Conservation (phyloP, 1,284 basidiomycete species). For the Binderoboletus segoi region DNA sequence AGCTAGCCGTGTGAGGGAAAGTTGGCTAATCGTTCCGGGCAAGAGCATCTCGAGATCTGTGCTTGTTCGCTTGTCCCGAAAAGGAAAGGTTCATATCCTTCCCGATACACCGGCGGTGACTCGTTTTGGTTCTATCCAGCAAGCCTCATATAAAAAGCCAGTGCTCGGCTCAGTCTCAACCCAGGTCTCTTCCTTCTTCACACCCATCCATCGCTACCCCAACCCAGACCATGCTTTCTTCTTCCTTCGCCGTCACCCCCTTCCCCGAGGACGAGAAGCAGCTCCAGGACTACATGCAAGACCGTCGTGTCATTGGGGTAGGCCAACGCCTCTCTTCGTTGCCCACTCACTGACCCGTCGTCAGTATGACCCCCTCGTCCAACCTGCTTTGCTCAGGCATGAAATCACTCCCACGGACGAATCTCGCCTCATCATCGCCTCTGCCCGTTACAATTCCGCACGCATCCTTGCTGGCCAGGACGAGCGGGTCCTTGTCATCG, state of each 20-base stretch:
- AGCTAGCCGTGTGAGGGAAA: not conserved
- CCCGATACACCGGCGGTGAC: not conserved
- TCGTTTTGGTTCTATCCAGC: not conserved
- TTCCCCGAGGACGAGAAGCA: slow-evolving; percentile 63
- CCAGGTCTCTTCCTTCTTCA: slow-evolving; percentile 10
- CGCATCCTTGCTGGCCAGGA: slow-evolving; percentile 82
- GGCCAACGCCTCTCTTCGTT: slow-evolving; percentile 24
- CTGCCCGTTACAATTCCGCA: slow-evolving; percentile 78
- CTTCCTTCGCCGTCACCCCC: slow-evolving; percentile 52
- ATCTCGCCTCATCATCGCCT: slow-evolving; percentile 73
- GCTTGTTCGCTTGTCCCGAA: not conserved
- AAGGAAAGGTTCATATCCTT: not conserved
- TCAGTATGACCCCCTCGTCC: slow-evolving; percentile 91
- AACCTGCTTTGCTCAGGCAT: slow-evolving; percentile 86
- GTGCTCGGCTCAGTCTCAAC: not conserved
- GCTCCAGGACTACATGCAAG: slow-evolving; percentile 72
- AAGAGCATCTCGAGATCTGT: not conserved
- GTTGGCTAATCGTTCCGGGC: not conserved
- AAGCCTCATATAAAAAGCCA: slow-evolving; percentile 26
- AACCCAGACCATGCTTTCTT: slow-evolving; percentile 13
- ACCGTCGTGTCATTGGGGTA: slow-evolving; percentile 76
- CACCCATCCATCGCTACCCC: not conserved
- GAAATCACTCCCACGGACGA: slow-evolving; percentile 68
- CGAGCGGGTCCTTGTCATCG: slow-evolving; percentile 85
- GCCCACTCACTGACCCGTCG: not conserved